Conservation (phyloP, 805 yeast genomes). For the Schizosaccharomyces cryophilus region DNA sequence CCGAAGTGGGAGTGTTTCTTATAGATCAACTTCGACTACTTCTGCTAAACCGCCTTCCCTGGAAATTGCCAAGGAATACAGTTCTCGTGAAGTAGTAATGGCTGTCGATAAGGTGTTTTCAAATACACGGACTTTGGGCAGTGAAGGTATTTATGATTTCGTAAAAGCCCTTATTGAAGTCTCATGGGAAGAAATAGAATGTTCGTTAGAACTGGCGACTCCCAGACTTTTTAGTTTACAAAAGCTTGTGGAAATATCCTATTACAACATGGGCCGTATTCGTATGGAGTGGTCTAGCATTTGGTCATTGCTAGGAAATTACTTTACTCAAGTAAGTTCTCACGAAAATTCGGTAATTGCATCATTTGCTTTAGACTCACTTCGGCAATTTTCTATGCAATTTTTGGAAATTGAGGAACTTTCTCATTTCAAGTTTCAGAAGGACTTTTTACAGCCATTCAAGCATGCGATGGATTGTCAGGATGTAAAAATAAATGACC, state of each 20-base stretch:
- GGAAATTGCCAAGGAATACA: neutral
- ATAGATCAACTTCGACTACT: neutral
- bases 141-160: constrained; percentile 66
- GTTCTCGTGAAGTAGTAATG: neutral
- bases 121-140: constrained; percentile 51
- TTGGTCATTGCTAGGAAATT: constrained; percentile 82
- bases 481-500: constrained; percentile 48
- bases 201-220: constrained; percentile 53
- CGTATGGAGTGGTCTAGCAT: constrained; percentile 89
- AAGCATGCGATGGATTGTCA: constrained; percentile 47
- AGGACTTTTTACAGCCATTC: constrained; percentile 79
- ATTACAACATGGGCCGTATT: constrained; percentile 90
- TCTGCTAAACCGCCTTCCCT: neutral
- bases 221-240: constrained; percentile 86
- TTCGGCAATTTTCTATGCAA: constrained; percentile 76
- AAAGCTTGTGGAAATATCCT: constrained; percentile 90
- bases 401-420: constrained; percentile 84
- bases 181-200: constrained; percentile 71
- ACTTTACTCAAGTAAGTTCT: constrained; percentile 52
- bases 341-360: constrained; percentile 52
- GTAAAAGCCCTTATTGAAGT: constrained; percentile 70
- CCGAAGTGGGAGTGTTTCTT: neutral
- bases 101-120: constrained; percentile 69
- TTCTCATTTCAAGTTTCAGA: constrained; percentile 85
- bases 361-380: constrained; percentile 73